Evolutionary conservation across 495 filamentous ascomycete genomes (phyloP), one percentile per base, ranked within the genome.

Genomic region (Xylaria bambusicola): DNA sequence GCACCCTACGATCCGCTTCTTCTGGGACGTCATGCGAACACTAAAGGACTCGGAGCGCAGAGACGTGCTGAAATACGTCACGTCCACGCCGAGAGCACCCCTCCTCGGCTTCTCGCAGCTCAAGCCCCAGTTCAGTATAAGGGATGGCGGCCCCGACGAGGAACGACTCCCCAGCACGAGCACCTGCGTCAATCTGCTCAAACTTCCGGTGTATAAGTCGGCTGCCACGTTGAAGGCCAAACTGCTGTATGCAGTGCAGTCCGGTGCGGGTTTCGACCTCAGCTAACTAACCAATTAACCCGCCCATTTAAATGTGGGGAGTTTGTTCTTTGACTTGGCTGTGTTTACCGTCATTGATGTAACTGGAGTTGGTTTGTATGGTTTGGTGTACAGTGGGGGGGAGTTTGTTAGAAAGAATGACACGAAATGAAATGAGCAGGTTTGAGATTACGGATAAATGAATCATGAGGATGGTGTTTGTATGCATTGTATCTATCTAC

Each of bases 171-270:
- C 95, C 23, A 98, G 91, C 69, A 93, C 94, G 18, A 97, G 94
- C 67, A 99, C 94, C 1, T 99, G 94, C 66, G 91, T 99, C 35
- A 99, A 99, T 71, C 72, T 98, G 54, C 72, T 99, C 35, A 99
- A 99, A 76, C 77, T 99, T 62, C 94, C 94, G 18, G 85, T 88
- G 49, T 99, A 98, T 72, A 75, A 66, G 20, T 85, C 79, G 47
- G 81, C 80, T 53, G 74, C 74, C 51, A 78, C 73, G 12, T 66
- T 98, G 60, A 89, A 79, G 72, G 82, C 83, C 64, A 96, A 96
- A 71, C 70, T 98, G 58, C 72, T 98, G 31, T 97, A 97, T 75
- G 93, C 93, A 21, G 88, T 97, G 18, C 91, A 88, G 66, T 88
- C 91, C 10, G 93, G 92, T 13, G 94, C 94, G 44, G 94, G 94